Evolutionary conservation across 2,329 filamentous ascomycete genomes (phyloP), one percentile per base, ranked within the genome.

Genomic region (Dryadomyces quercivorus): DNA sequence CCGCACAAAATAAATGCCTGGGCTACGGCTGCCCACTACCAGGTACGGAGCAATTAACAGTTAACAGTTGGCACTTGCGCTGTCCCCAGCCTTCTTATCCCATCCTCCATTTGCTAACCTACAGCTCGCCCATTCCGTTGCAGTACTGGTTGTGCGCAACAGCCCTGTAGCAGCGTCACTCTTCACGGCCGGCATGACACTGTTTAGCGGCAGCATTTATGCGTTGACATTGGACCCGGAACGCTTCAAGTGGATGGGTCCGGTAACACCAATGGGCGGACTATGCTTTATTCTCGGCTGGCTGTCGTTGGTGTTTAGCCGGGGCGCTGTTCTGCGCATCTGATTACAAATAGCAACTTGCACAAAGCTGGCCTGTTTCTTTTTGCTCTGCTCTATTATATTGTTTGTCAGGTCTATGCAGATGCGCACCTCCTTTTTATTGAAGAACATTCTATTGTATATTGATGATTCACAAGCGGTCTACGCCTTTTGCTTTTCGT

Each of bases 191-290:
- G 82, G 83, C 52, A 85, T 85, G 71, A 79, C 78, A 4, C 75
- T 84, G 73, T 86, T 86, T 67, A 80, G 75, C 56, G 83, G 83
- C 2, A 80, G 75, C 62, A 75, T 86, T 59, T 86, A 86, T 64
- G 70, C 80, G 10, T 72, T 86, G 10, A 73, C 78, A 0, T 69
- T 86, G n/a, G 76, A 84, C 66, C 77, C 81, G 20, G 72, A 77
- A 61, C 69, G 73, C 31, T 84, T 82, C 68, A 77, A 75, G 62
- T 69, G 72, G 54, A 56, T 85, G 58, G 82, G 83, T 0, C 82
- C 83, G 1, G 75, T 85, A 13, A 86, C 83, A 51, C 83, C 83
- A 15, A 56, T 86, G 1, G 83, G 82, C 0, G 82, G 82, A 0
- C 59, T 82, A 51, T 82, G 76, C 56, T 69, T 86, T 59, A 85